Evolutionary conservation across 352 stramenopile genomes (phyloP), one percentile per base, ranked within the genome.

Genomic region (Halophytophthora batemanensis): DNA sequence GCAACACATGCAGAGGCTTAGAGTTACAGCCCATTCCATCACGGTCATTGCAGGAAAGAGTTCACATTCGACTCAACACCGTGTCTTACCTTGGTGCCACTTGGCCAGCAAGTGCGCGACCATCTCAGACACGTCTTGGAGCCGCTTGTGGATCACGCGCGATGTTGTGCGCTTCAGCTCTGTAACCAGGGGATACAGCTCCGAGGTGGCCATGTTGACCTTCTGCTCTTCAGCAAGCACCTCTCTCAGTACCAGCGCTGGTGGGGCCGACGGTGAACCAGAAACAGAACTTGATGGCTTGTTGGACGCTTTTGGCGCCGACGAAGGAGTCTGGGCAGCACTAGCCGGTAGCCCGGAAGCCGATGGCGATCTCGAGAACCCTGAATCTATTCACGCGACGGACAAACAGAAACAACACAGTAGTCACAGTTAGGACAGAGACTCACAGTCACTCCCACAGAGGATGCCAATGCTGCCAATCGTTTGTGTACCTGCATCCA

Each of bases 111-210:
- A 46, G 38, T 85, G 73, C n/a, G 71, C 56, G 14, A 91, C 81
- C 57, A 89, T 74, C 37, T 88, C 78, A 0, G 81, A 86, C 2
- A 91, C 76, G 62, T 91, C 81, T 29, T 88, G 74, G 21, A 91
- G 51, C 3, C 81, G 75, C 46, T 88, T 89, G 54, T 87, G 70
- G 52, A 89, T 86, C 13, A 91, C 70, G 14, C 66, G 63, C 6
- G 74, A 82, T 18, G 77, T 64, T 10, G 81, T 87, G 13, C 64
- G 69, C 18, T 68, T 69, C 11, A 91, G 62, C 23, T 87, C 78
- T 7, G 71, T 58, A 18, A 91, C 39, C 33, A 91, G 47, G 21
- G 81, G 81, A 47, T 87, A 61, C 17, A 91, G 70, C 48, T 87
- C 77, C 1, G 68, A 76, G 3, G 40, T 59, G 0, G 66, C 68